A percentile compares a stretch with the other conserved stretches of the same genome.
Evolutionary conservation across 306 rosid genomes (phyloP).

Genomic region (Gynostemma pentaphyllum): DNA sequence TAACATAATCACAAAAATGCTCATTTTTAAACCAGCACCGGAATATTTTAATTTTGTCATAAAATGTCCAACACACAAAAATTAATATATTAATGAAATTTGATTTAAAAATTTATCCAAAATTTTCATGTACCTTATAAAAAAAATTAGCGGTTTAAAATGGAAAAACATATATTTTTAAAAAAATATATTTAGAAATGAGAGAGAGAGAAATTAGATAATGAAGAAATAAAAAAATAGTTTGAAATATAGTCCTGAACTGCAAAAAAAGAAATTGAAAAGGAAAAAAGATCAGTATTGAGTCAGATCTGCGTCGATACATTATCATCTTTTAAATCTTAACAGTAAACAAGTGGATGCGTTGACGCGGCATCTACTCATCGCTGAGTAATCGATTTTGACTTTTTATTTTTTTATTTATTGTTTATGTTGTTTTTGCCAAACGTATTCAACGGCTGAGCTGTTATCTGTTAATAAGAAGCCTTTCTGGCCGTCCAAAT

Average conservation of each 20-base stretch:
- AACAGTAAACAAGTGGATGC: neutral
- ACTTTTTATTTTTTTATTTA: neutral
- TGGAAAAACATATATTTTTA: too few species aligned
- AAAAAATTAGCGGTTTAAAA: too few species aligned
- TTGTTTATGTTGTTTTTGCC: neutral
- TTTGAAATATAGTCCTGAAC: neutral
- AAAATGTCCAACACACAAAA: too few species aligned
- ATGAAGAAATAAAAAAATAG: neutral
- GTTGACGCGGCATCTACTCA: constrained; percentile 37
- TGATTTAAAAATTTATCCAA: too few species aligned
- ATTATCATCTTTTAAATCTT: neutral
- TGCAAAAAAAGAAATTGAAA: constrained; percentile 1
- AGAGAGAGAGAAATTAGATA: too few species aligned
- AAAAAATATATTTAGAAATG: too few species aligned
- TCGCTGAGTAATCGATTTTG: constrained; percentile 1
- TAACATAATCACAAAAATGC: too few species aligned
- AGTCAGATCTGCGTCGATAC: constrained; percentile 24
- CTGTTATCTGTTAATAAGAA: neutral
- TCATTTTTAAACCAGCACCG: too few species aligned
- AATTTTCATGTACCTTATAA: too few species aligned
- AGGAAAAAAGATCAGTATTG: neutral
- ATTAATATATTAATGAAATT: too few species aligned
- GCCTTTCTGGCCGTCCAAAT: constrained; percentile 2
- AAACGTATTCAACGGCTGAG: neutral
- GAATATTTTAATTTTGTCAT: too few species aligned